Evolutionary conservation across 257 asterid genomes (phyloP), one percentile per base, ranked within the genome.

Genomic region (Plectranthus barbatus): DNA sequence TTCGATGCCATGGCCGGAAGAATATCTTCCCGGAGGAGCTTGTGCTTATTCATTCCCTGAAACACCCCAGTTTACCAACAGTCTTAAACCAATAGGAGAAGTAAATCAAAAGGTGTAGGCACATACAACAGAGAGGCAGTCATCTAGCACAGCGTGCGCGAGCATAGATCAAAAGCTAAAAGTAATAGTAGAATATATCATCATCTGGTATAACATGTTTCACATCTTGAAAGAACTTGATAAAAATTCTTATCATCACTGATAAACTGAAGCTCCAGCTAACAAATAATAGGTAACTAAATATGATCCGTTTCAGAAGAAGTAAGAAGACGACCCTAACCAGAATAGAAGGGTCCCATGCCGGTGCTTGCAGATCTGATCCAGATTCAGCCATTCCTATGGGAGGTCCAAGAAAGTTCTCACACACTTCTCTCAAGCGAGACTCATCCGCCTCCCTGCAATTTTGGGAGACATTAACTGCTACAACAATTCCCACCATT

Each of bases 1-100:
- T 90, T 93, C 3, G 96, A 82, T 41, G 99, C 99, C 96, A 93
- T 85, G 26, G 99, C 96, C n/a, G 99, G 96, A 66, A 93, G 95
- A 70, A 93, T 87, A 60, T 93, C 99, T 69, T 90, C 99, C 29
- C 87, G 79, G 39, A 93, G 94, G 74, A 93, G 95, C 79, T 84
- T 87, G 68, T 87, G 99, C 77, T 90, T 93, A 50, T 81, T 75
- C 92, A 93, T 75, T 68, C 97, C 97, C 99, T 93, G 41, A 66
- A 26, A n/a, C n/a, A n/a, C n/a, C n/a, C n/a, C n/a, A n/a, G n/a
- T n/a, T n/a, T n/a, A n/a, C n/a, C n/a, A n/a, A n/a, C n/a, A n/a
- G n/a, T n/a, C n/a, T n/a, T n/a, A n/a, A n/a, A n/a, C n/a, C n/a
- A n/a, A n/a, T n/a, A n/a, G n/a, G n/a, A n/a, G n/a, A n/a, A n/a